phyloP scores from a whole-genome alignment of 345 rosid species.

The Rubroshorea leprosula region DNA sequence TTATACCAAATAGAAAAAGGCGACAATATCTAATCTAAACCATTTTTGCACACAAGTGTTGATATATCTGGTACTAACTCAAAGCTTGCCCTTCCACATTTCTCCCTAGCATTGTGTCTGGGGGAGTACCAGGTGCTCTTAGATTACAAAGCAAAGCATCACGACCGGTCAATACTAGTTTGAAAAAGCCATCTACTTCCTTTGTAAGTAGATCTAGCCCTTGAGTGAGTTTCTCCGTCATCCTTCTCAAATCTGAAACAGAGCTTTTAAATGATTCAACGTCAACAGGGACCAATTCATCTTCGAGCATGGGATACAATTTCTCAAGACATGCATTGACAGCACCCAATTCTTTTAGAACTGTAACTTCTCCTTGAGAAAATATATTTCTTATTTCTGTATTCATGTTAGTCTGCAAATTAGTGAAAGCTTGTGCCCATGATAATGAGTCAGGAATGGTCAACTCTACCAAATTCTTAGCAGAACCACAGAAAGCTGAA shows the following conservation, averaged over 20 bases:
- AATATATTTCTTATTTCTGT: conserved; percentile 38
- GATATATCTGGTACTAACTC: not conserved
- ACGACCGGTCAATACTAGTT: conserved; percentile 64
- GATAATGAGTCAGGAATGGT: conserved; percentile 37
- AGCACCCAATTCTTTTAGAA: conserved; percentile 56
- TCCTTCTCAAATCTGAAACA: conserved; percentile 33
- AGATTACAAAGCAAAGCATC: conserved; percentile 83
- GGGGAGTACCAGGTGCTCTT: conserved; percentile 34
- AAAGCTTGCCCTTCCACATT: conserved; percentile 26
- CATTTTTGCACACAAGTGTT: not conserved
- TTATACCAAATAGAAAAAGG: too few relatives aligned
- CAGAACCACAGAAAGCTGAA: conserved; percentile 67
- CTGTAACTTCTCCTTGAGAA: conserved; percentile 32
- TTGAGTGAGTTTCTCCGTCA: conserved; percentile 47
- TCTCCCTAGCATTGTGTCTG: conserved; percentile 27
- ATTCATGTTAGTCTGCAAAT: conserved; percentile 49
- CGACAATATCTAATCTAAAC: not conserved
- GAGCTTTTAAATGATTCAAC: conserved; percentile 28
- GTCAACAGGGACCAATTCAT: conserved; percentile 35
- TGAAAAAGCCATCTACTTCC: conserved; percentile 75
- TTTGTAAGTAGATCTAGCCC: conserved; percentile 63
- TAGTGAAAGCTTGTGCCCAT: conserved; percentile 58
- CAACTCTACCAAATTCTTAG: conserved; percentile 47
- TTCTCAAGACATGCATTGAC: conserved; percentile 54
- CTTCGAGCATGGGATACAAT: conserved; percentile 57